Conservation (phyloP, 202 grass and related monocot genomes). For the Hordeum pubiflorum region DNA sequence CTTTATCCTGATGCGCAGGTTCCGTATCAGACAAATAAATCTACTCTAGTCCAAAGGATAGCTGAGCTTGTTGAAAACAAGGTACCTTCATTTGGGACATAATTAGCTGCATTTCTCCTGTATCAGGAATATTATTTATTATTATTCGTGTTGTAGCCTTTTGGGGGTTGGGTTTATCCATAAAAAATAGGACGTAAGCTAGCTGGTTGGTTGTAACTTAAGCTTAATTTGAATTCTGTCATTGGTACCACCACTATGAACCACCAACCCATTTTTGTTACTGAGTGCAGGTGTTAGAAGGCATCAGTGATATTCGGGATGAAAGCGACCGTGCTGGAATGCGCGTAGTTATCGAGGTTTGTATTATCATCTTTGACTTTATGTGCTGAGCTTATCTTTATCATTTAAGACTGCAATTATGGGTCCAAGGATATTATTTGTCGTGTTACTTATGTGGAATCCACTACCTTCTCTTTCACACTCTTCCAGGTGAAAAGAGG, state of each 20-base stretch:
- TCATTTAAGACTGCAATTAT: not conserved
- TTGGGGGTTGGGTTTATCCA: not conserved
- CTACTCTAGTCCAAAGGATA: slow-evolving; percentile 81
- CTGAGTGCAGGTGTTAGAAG: slow-evolving; percentile 64
- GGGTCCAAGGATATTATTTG: not conserved
- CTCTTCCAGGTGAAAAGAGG: slow-evolving; percentile 74
- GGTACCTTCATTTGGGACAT: slow-evolving; percentile 40
- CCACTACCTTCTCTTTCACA: slow-evolving; percentile 14
- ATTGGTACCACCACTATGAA: not conserved
- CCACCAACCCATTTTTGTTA: slow-evolving; percentile 1
- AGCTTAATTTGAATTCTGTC: not conserved
- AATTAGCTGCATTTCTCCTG: not conserved
- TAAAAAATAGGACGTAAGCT: not conserved
- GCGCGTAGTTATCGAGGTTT: slow-evolving; percentile 96
- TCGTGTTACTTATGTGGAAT: slow-evolving; percentile 2
- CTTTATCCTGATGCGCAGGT: slow-evolving; percentile 47
- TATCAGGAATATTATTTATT: not conserved
- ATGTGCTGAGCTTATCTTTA: not conserved
- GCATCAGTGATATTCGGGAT: slow-evolving; percentile 95
- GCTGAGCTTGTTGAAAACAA: slow-evolving; percentile 94
- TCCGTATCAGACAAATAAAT: slow-evolving; percentile 94
- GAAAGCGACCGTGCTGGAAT: slow-evolving; percentile 95
- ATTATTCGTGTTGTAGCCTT: not conserved
- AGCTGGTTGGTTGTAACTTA: not conserved
- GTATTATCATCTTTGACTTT: slow-evolving; percentile 21